Conservation (phyloP, 148 eudicot species). For the Rheum nobile region DNA sequence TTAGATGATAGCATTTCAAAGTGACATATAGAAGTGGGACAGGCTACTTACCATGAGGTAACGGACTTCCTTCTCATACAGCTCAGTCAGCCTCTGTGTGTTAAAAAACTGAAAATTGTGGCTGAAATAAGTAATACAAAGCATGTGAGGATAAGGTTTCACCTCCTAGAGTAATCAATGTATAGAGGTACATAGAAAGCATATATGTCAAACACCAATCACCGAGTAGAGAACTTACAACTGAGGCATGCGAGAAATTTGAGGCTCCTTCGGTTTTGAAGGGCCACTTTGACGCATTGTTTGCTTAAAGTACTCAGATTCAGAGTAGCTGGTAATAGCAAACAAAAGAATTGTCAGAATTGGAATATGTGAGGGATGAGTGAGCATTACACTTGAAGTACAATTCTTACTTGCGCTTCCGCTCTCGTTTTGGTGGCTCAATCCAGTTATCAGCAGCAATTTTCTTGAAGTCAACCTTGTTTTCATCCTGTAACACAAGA, state of each 20-base stretch:
- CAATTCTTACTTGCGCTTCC: conserved; percentile 80
- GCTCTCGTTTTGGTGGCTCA: conserved; percentile 91
- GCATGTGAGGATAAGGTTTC: neutral
- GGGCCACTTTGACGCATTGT: conserved; percentile 99
- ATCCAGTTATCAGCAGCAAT: conserved; percentile 84
- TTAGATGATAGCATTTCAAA: neutral
- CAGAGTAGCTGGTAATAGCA: conserved; percentile 59
- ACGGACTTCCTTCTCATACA: conserved; percentile 98
- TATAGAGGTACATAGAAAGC: neutral
- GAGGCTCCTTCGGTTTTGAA: conserved; percentile 80
- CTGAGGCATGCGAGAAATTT: conserved; percentile 99
- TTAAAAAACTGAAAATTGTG: conserved; percentile 98
- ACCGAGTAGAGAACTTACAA: conserved; percentile 33
- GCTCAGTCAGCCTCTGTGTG: conserved; percentile 79
- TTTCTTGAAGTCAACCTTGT: conserved; percentile 84
- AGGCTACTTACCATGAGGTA: conserved; percentile 59
- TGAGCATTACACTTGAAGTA: neutral
- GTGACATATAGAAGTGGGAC: neutral
- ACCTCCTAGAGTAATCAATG: neutral
- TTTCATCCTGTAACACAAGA: conserved; percentile 53
- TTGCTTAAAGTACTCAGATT: conserved; percentile 96
- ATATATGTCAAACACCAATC: neutral
- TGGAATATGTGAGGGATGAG: neutral
- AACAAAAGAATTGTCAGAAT: conserved; percentile 8
- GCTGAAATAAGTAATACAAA: conserved; percentile 24